These are phyloP conservation scores for Microcos paniculata DNA, from an alignment of 345 rosid species.

Conservation along the genomic window DNA sequence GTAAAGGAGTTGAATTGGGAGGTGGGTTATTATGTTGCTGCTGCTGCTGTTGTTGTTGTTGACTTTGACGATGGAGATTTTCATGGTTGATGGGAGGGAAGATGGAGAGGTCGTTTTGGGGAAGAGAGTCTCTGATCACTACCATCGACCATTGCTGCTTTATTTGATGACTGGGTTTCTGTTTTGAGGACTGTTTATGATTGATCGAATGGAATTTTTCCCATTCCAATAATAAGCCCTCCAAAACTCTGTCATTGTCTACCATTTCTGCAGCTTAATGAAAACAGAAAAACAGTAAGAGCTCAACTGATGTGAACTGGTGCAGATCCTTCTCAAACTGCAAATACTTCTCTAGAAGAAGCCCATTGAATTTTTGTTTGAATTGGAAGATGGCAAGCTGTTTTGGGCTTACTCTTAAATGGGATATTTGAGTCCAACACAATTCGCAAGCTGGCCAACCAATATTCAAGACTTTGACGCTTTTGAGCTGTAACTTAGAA, in stretches of 20 bases:
- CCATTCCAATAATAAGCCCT: conserved; percentile 7
- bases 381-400: too few relatives aligned
- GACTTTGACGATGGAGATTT: conserved; percentile 38
- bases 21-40: too few relatives aligned
- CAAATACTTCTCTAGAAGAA: too few relatives aligned
- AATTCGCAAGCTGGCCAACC: too few relatives aligned
- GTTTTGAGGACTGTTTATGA: background rate
- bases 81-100: conserved; percentile 59
- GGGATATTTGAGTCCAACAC: too few relatives aligned
- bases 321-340: background rate
- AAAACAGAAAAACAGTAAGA: background rate
- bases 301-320: too few relatives aligned
- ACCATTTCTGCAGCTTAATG: background rate
- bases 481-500: too few relatives aligned
- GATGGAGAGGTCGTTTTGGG: conserved; percentile 24
- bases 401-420: too few relatives aligned
- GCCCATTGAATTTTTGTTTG: too few relatives aligned
- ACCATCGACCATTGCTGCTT: conserved; percentile 33
- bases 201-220: background rate
- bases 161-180: background rate
- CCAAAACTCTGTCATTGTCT: background rate
- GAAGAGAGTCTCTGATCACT: conserved; percentile 39
- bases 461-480: too few relatives aligned
- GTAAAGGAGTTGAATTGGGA: conserved; percentile 1
- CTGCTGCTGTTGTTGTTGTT: background rate